Conservation (phyloP, 331 rosid species). For the Telfairia occidentalis region DNA sequence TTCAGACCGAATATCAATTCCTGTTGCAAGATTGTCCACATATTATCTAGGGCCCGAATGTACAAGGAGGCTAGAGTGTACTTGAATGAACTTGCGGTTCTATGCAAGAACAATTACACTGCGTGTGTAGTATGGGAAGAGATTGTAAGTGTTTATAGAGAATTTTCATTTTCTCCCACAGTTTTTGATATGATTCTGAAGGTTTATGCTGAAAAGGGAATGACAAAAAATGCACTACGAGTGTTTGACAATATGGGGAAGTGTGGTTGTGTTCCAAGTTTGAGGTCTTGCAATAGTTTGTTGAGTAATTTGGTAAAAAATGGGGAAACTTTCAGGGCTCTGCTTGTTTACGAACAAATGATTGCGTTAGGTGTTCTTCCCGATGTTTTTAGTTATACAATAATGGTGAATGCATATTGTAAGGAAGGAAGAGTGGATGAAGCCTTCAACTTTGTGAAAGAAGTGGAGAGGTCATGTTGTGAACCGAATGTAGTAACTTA, state of each 20-base stretch:
- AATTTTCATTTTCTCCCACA: slow-evolving; percentile 40
- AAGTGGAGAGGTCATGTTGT: slow-evolving; percentile 51
- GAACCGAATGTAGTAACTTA: slow-evolving; percentile 54
- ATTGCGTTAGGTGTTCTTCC: slow-evolving; percentile 39
- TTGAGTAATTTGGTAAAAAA: slow-evolving; percentile 42
- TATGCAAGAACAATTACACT: slow-evolving; percentile 36
- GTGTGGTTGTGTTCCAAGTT: slow-evolving; percentile 41
- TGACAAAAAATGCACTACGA: slow-evolving; percentile 43
- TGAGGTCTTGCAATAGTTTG: slow-evolving; percentile 64
- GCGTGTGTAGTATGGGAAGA: slow-evolving; percentile 29
- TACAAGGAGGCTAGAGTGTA: slow-evolving; percentile 36
- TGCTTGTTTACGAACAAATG: slow-evolving; percentile 51
- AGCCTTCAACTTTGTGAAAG: slow-evolving; percentile 35
- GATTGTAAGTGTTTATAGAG: slow-evolving; percentile 33
- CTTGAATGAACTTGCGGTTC: slow-evolving; percentile 27
- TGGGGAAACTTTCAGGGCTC: slow-evolving; percentile 24
- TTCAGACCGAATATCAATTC: slow-evolving; percentile 49
- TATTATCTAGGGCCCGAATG: slow-evolving; percentile 56
- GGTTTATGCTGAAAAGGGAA: slow-evolving; percentile 47
- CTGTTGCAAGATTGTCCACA: slow-evolving; percentile 51
- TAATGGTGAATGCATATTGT: slow-evolving; percentile 44
- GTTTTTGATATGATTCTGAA: slow-evolving; percentile 64
- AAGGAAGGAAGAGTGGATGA: slow-evolving; percentile 35
- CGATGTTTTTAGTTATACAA: slow-evolving; percentile 48
- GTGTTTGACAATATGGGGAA: slow-evolving; percentile 67